phyloP scores from a whole-genome alignment of 768 basidiomycete genomes.

The Kwoniella botswanensis region DNA sequence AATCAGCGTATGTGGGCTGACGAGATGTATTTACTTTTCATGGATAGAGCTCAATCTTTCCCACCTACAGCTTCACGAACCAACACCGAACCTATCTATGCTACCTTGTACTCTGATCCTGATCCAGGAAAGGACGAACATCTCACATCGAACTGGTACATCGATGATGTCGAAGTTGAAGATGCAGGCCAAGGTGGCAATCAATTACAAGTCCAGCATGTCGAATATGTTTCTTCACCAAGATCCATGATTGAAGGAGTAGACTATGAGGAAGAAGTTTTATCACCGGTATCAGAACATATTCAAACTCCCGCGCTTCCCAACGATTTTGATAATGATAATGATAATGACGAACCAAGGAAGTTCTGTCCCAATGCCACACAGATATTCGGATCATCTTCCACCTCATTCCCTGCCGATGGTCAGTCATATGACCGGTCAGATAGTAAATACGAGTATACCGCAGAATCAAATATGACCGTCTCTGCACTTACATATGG shows the following conservation, averaged over 20 bases:
- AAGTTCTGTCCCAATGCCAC: background rate
- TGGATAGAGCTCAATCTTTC: constrained; percentile 16
- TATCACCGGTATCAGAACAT: background rate
- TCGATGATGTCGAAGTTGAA: background rate
- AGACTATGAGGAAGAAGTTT: background rate
- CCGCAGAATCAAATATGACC: background rate
- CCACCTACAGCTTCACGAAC: constrained; percentile 2
- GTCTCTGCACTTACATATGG: background rate
- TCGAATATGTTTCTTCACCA: constrained; percentile 17
- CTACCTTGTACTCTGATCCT: background rate
- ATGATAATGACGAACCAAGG: background rate
- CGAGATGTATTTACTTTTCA: background rate
- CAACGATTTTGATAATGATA: background rate
- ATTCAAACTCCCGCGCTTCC: background rate
- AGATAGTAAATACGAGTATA: background rate
- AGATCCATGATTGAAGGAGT: background rate
- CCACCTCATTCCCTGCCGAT: background rate
- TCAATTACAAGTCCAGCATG: constrained; percentile 6
- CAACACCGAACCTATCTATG: background rate
- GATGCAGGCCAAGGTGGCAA: background rate
- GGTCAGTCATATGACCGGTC: background rate
- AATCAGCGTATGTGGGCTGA: background rate
- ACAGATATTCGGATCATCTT: background rate
- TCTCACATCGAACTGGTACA: background rate
- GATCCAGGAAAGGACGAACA: constrained; percentile 2